These are phyloP conservation scores for Sisymbrium irio DNA, from an alignment of 345 rosid genomes.

Conservation along the genomic window DNA sequence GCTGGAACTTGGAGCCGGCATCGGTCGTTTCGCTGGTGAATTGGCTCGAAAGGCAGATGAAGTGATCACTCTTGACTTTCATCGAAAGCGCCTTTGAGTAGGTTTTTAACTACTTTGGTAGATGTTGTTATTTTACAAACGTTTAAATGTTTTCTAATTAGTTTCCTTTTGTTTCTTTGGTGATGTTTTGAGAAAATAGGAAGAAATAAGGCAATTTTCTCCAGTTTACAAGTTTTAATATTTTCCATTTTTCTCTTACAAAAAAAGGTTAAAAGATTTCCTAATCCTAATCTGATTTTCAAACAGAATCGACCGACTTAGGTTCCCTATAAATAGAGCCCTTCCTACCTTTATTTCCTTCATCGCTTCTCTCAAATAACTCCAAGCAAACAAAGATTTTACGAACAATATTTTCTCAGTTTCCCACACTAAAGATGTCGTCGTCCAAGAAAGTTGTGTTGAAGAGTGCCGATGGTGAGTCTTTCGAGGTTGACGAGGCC, in stretches of 20 bases:
- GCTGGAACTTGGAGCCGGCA: conserved; percentile 87
- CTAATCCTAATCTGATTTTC: too few species aligned
- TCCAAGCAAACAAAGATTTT: too few species aligned
- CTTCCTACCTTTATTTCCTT: too few species aligned
- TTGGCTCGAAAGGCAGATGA: conserved; percentile 76
- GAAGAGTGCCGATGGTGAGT: conserved; percentile 62
- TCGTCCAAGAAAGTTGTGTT: conserved; percentile 44
- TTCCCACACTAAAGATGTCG: conserved; percentile 32
- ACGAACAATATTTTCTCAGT: too few species aligned
- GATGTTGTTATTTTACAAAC: background rate
- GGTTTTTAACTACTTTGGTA: conserved; percentile 39
- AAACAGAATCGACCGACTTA: too few species aligned
- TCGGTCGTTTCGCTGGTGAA: conserved; percentile 87
- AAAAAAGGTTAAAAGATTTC: too few species aligned
- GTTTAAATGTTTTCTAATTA: background rate
- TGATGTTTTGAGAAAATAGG: background rate
- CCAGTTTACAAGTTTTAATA: too few species aligned
- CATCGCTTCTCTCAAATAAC: too few species aligned
- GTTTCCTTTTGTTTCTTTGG: background rate
- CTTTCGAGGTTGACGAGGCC: conserved; percentile 58
- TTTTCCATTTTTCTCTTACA: too few species aligned
- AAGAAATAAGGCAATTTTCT: too few species aligned
- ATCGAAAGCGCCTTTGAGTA: conserved; percentile 72
- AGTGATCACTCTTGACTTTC: conserved; percentile 79
- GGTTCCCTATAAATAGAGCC: too few species aligned